Base-by-base conservation (phyloP, 202 grass and related monocot genomes). In the Dendrocalamus latiflorus region DNA sequence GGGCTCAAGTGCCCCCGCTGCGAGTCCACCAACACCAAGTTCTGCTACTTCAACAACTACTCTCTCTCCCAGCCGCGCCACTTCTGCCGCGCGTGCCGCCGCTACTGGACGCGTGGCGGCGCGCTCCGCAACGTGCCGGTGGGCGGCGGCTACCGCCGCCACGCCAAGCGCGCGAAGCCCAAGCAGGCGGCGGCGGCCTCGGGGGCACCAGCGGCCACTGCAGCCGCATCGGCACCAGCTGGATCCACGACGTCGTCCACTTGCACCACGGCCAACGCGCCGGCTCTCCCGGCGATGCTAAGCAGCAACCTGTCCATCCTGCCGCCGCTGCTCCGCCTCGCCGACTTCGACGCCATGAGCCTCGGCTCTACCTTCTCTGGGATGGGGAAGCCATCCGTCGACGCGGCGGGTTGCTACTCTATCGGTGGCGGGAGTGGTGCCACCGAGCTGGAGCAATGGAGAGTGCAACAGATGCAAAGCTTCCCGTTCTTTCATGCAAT, bases 11-110 rank as follows among this genome's bases (percentile, higher is more conserved):
- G 94, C 82, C 94, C 94, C 0, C 91, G 94, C 65, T 97, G 94
- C 85, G 85, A 97, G 14, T 97, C 91, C 51, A 79, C 89, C 65
- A 94, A 97, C 91, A 97, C 94, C 79, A 97, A 97, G 80, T 97
- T 97, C 86, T 97, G 94, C 82, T 97, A 97, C 87, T 97, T 94
- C 91, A 97, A 97, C 86, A 97, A 97, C 86, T 94, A 97, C 80
- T 94, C 91, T 16, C 83, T 97, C 7, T 76, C 89, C 4, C 94
- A 97, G 78, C 94, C 94, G 26, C 87, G 94, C 65, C 94, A 97
- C 88, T 97, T 97, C 88, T 97, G 94, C 69, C 92, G 92, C 42
- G 79, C 86, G 1, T 94, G 92, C 82, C 92, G 92, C 61, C 92
- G 92, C 69, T 94, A 94, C 86, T 94, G 92, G 92, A 94, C 92